Conservation (phyloP, 2,329 filamentous ascomycete species). For the Neophaeococcomyces mojaviensis region DNA sequence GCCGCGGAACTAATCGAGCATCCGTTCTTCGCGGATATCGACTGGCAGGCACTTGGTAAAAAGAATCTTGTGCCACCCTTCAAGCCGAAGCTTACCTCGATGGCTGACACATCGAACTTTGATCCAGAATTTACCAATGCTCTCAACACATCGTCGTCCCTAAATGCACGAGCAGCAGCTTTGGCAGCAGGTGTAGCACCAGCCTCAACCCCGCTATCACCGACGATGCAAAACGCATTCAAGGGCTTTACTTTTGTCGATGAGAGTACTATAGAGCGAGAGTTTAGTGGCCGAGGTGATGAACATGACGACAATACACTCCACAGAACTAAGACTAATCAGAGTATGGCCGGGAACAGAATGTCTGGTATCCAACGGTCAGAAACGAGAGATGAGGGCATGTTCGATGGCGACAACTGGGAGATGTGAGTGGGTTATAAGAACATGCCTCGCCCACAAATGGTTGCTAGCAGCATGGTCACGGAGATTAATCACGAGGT, state of each 20-base stretch:
- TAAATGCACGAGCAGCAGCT: conserved; percentile 85
- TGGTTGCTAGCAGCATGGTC: no score
- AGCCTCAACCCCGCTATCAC: conserved; percentile 84
- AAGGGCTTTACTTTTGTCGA: conserved; percentile 99
- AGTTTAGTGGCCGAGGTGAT: conserved; percentile 50
- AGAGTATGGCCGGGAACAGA: conserved; percentile 25
- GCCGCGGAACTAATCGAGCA: conserved; percentile 91
- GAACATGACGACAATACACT: conserved; percentile 28
- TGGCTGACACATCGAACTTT: conserved; percentile 95
- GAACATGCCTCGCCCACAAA: no score
- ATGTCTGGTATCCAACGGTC: conserved; percentile 39
- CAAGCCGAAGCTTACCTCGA: conserved; percentile 93
- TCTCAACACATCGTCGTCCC: conserved; percentile 72
- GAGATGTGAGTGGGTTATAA: conserved; percentile 1
- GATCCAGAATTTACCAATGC: conserved; percentile 98
- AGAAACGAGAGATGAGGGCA: conserved; percentile 15
- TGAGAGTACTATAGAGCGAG: conserved; percentile 85
- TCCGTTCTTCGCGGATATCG: conserved; percentile 87
- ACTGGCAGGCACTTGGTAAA: conserved; percentile 80
- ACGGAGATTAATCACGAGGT: no score
- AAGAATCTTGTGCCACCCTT: conserved; percentile 94
- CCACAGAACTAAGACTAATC: conserved; percentile 17
- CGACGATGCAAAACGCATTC: conserved; percentile 96
- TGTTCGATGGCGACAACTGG: conserved; percentile 10
- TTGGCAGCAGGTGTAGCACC: conserved; percentile 73